Percentiles rank a stretch among this genome's conserved stretches.
These are phyloP conservation scores for Globisporangium megalacanthum DNA, from an alignment of 352 stramenopile species.

Conservation along the genomic window DNA sequence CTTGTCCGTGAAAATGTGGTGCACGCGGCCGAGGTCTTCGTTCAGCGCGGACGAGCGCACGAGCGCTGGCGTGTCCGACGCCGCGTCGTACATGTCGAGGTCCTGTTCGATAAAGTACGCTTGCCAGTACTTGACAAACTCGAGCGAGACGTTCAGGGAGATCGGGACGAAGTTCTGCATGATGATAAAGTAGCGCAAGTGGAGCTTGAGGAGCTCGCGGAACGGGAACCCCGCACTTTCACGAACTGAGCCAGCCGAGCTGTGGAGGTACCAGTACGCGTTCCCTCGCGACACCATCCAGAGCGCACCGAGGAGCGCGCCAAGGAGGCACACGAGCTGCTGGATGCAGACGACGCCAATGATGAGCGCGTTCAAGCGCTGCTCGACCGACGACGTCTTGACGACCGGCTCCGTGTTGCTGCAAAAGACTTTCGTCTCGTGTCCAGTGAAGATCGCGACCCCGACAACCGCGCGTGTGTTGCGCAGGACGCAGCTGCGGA, in stretches of 20 bases:
- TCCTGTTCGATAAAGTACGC: constrained; percentile 93
- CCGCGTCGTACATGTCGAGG: constrained; percentile 88
- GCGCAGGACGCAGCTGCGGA: constrained; percentile 84
- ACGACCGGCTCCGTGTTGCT: constrained; percentile 72
- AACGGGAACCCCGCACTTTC: constrained; percentile 25
- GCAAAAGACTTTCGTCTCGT: constrained; percentile 83
- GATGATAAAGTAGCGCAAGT: constrained; percentile 94
- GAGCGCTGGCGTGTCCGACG: constrained; percentile 82
- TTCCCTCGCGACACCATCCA: constrained; percentile 68
- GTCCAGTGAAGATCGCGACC: constrained; percentile 87
- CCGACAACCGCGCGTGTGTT: constrained; percentile 83
- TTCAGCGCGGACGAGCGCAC: constrained; percentile 84
- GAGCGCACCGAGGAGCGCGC: constrained; percentile 50
- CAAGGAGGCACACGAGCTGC: constrained; percentile 65
- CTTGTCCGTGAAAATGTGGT: constrained; percentile 93
- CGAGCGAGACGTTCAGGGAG: constrained; percentile 97
- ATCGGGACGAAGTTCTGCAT: constrained; percentile 98
- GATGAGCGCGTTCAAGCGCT: constrained; percentile 67
- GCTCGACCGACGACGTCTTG: constrained; percentile 76
- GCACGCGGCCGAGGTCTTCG: constrained; percentile 90
- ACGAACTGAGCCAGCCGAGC: background rate
- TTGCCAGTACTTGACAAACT: constrained; percentile 95
- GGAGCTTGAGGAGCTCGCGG: constrained; percentile 67
- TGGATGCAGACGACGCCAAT: constrained; percentile 69
- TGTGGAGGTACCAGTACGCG: constrained; percentile 62